A percentile compares a stretch with the other conserved stretches of the same genome.
These are phyloP conservation scores for Staphylotrichum tortipilum DNA, from an alignment of 495 filamentous ascomycete species.

Conservation along the genomic window DNA sequence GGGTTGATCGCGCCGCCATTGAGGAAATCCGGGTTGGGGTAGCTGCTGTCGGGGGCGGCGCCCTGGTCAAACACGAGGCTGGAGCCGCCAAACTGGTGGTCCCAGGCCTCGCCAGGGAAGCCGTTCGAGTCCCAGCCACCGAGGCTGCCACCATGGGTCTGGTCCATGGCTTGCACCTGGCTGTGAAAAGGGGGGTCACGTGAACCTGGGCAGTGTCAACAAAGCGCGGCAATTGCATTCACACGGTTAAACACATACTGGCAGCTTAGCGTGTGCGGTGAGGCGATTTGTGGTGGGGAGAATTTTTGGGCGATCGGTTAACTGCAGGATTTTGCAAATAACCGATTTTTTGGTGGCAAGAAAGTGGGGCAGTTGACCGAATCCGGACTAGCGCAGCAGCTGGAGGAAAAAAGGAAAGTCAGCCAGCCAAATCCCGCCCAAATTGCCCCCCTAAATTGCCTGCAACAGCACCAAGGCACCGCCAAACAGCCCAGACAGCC, in stretches of 20 bases:
- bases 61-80: conserved; percentile 12
- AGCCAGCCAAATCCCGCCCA: background rate
- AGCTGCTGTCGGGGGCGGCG: conserved; percentile 10
- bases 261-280: background rate
- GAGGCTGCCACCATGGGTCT: conserved; percentile 14
- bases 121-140: conserved; percentile 19
- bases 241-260: conserved; percentile 2
- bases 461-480: background rate
- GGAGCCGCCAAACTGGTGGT: conserved; percentile 14
- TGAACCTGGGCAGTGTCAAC: conserved; percentile 4
- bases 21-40: conserved; percentile 18
- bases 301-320: background rate
- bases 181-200: conserved; percentile 16
- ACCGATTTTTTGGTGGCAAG: background rate
- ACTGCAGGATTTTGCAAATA: background rate
- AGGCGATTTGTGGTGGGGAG: background rate
- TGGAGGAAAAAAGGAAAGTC: conserved; percentile 2
- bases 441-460: background rate
- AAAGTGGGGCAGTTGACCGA: background rate
- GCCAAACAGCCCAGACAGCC: background rate
- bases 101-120: conserved; percentile 16
- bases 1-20: conserved; percentile 6
- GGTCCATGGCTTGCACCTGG: conserved; percentile 15
- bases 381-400: conserved; percentile 10
- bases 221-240: background rate